Conservation (phyloP, 768 basidiomycete genomes). For the Tricholoma flavovirens region DNA sequence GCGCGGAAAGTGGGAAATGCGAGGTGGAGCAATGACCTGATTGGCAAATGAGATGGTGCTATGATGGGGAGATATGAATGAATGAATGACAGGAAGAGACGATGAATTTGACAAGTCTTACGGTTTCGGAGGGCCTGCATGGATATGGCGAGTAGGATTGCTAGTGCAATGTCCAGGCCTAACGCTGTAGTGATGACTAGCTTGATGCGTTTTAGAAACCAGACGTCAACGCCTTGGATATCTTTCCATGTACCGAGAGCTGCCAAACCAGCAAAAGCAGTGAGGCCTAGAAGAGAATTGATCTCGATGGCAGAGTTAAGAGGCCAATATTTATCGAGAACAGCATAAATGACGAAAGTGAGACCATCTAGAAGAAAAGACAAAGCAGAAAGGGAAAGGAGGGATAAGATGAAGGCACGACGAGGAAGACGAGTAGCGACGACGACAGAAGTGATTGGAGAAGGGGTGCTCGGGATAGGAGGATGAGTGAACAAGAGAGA, state of each 20-base stretch:
- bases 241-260: conserved; percentile 79
- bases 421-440: conserved; percentile 70
- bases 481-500: conserved; percentile 52
- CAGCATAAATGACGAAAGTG: conserved; percentile 57
- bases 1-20: conserved; percentile 60
- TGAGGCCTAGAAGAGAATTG: conserved; percentile 61
- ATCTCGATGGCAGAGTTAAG: conserved; percentile 57
- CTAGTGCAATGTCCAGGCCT: conserved; percentile 53
- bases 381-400: conserved; percentile 64
- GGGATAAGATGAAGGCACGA: conserved; percentile 63
- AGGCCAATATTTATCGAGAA: conserved; percentile 65
- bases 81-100: conserved; percentile 6
- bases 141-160: conserved; percentile 45
- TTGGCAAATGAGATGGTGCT: conserved; percentile 15
- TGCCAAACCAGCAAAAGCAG: conserved; percentile 67
- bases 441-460: conserved; percentile 74
- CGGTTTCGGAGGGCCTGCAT: conserved; percentile 30
- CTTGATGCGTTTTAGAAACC: conserved; percentile 57
- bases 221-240: conserved; percentile 60
- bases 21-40: conserved; percentile 32
- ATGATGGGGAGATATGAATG: background rate
- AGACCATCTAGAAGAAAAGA: conserved; percentile 77
- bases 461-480: conserved; percentile 41
- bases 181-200: conserved; percentile 47
- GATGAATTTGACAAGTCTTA: conserved; percentile 17